Evolutionary conservation across 805 yeast genomes (phyloP).

Genomic region (Isabelozyma gotoi): DNA sequence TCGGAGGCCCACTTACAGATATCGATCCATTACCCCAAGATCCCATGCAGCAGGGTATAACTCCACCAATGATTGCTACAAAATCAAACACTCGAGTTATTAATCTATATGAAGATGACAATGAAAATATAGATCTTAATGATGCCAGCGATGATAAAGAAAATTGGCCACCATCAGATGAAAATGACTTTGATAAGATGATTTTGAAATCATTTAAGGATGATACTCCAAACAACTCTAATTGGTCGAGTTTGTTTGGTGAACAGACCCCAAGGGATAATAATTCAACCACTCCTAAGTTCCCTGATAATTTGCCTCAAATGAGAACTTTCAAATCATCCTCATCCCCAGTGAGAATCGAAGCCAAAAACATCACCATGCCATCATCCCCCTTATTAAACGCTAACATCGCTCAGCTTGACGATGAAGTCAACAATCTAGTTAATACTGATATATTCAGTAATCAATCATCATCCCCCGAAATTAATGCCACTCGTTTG

Average conservation of each 20-base stretch:
- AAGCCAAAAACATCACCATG: slow-evolving; percentile 30
- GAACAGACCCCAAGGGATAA: slow-evolving; percentile 42
- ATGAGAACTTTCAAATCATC: slow-evolving; percentile 30
- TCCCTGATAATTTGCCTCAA: slow-evolving; percentile 22
- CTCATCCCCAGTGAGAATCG: slow-evolving; percentile 17
- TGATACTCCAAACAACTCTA: slow-evolving; percentile 30
- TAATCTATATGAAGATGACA: slow-evolving; percentile 48
- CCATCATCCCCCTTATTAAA: slow-evolving; percentile 40
- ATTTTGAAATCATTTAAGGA: slow-evolving; percentile 25
- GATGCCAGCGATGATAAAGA: slow-evolving; percentile 36
- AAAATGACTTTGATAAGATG: slow-evolving; percentile 22
- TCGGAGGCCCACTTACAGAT: slow-evolving; percentile 49
- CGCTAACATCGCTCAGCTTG: slow-evolving; percentile 41
- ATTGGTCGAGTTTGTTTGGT: slow-evolving; percentile 36
- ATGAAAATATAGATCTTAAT: slow-evolving; percentile 52
- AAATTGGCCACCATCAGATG: slow-evolving; percentile 22
- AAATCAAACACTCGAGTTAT: slow-evolving; percentile 55
- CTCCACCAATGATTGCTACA: slow-evolving; percentile 54
- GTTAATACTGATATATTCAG: slow-evolving; percentile 5
- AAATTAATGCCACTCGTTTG: slow-evolving; percentile 1
- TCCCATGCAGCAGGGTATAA: slow-evolving; percentile 25
- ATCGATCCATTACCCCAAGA: slow-evolving; percentile 43
- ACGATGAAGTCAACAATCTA: slow-evolving; percentile 18
- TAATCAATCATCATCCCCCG: background rate
- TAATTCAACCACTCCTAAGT: slow-evolving; percentile 17